A percentile compares a stretch with the other conserved stretches of the same genome.
Conservation (phyloP, 352 stramenopile genomes). For the Phytophthora pistaciae region DNA sequence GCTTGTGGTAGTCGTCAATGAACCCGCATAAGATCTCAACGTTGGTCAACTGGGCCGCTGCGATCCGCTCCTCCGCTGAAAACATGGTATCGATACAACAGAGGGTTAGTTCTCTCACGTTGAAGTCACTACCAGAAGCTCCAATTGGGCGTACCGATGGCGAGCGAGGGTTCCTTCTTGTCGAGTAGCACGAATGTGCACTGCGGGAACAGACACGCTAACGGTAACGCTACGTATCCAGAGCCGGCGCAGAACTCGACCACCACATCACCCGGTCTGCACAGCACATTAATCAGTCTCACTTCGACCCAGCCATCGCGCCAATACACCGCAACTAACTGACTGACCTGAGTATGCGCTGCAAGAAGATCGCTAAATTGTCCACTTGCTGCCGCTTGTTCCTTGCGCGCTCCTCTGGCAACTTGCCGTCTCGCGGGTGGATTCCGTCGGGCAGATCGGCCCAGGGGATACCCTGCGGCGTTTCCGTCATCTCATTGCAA, state of each 20-base stretch:
- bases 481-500: background rate
- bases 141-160: conserved; percentile 55
- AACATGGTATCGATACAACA: background rate
- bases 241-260: conserved; percentile 88
- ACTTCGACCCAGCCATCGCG: background rate
- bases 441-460: conserved; percentile 65
- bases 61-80: conserved; percentile 71
- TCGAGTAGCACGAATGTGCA: conserved; percentile 84
- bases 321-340: background rate
- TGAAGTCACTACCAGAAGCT: background rate
- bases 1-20: conserved; percentile 72
- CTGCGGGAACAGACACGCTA: conserved; percentile 77
- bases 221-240: conserved; percentile 78
- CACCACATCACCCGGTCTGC: conserved; percentile 73
- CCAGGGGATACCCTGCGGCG: conserved; percentile 64
- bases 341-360: conserved; percentile 71
- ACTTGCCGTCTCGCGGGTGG: conserved; percentile 73
- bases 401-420: conserved; percentile 54
- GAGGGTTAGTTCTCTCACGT: background rate
- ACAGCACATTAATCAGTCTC: conserved; percentile 15
- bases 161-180: conserved; percentile 81
- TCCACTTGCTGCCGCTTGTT: conserved; percentile 86
- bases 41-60: conserved; percentile 64
- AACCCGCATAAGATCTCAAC: conserved; percentile 81
- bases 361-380: conserved; percentile 80